Base-by-base conservation (phyloP, 2,329 filamentous ascomycete species). In the Eutypella sp. region DNA sequence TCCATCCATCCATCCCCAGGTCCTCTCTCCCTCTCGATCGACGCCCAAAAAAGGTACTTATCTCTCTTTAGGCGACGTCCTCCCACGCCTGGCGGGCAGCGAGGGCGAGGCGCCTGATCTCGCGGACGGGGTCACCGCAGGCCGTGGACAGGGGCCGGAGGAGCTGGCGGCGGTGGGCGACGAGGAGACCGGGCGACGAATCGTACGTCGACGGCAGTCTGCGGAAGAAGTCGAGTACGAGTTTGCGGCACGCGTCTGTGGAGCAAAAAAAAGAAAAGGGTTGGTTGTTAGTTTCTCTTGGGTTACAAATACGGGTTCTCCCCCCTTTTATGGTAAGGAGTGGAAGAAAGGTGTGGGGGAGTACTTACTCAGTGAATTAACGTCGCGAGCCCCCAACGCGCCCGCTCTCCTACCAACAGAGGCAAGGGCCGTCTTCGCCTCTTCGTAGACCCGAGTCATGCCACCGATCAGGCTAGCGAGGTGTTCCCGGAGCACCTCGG, bases 81-180 rank as follows among this genome's bases (percentile, higher is more conserved):
- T 62, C 64, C 78, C 78, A 82, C 6, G 68, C 70, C 42, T 64
- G 66, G 44, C 75, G 69, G 4, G 77, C 75, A 47, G 61, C 53
- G 43, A 76, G 66, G 16, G 78, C 78, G 40, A 66, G 67, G 45
- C 66, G 71, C 40, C 79, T 68, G 38, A 81, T 67, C 48, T 77
- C 75, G 38, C 79, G 66, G 8, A 78, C 72, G 5, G 65, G 60
- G 51, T 81, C 76, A 2, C 78, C 78, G 41, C 76, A 78, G 1
- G 76, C 76, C 8, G 65, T 54, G 2, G 72, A 70, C 48, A 82
- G 55, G 42, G 76, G 68, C 4, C 73, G 65, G 48, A 72, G 66
- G 37, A 79, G 67, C 43, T 62, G 63, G 23, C 67, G 67, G 37
- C 68, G 68, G 51, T 72, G 67, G 0, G 37, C 69, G 68, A 51